phyloP scores from a whole-genome alignment of 2,329 filamentous ascomycete genomes.

The Calcarisporium arbuscula region DNA sequence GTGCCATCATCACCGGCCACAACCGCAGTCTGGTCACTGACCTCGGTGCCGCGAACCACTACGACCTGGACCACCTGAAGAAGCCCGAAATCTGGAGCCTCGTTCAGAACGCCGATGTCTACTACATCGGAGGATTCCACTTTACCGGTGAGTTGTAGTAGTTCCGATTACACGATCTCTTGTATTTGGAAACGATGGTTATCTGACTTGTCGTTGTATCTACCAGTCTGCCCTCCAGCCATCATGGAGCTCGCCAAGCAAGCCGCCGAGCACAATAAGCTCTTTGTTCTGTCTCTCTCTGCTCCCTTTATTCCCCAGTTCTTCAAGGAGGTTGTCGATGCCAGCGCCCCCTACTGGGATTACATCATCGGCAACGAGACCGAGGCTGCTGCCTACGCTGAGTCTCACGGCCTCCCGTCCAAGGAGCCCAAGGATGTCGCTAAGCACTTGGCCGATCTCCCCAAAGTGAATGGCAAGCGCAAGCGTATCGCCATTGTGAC shows the following conservation, averaged over 20 bases:
- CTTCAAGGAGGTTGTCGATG: constrained; percentile 94
- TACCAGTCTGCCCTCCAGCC: constrained; percentile 73
- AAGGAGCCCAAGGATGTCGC: constrained; percentile 81
- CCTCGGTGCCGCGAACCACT: constrained; percentile 93
- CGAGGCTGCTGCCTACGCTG: constrained; percentile 82
- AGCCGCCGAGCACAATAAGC: constrained; percentile 83
- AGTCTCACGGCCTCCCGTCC: constrained; percentile 67
- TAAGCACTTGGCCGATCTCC: constrained; percentile 75
- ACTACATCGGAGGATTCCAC: constrained; percentile 95
- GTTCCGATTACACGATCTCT: too few species aligned
- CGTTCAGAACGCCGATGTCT: constrained; percentile 80
- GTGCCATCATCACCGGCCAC: constrained; percentile 93
- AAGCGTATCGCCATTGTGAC: constrained; percentile 87
- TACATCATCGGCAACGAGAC: constrained; percentile 96
- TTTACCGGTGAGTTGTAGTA: constrained; percentile 61
- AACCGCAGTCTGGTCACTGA: constrained; percentile 93
- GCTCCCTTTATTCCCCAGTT: constrained; percentile 95
- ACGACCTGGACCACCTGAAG: constrained; percentile 91
- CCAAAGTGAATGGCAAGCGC: constrained; percentile 84
- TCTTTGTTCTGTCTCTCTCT: constrained; percentile 83
- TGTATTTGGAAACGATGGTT: too few species aligned
- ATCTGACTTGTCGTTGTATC: not conserved
- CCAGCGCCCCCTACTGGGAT: constrained; percentile 85
- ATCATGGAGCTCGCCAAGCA: constrained; percentile 87
- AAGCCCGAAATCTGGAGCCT: constrained; percentile 85